Conservation (phyloP, 192 early-diverging fungal species). For the Podila epicladia region DNA sequence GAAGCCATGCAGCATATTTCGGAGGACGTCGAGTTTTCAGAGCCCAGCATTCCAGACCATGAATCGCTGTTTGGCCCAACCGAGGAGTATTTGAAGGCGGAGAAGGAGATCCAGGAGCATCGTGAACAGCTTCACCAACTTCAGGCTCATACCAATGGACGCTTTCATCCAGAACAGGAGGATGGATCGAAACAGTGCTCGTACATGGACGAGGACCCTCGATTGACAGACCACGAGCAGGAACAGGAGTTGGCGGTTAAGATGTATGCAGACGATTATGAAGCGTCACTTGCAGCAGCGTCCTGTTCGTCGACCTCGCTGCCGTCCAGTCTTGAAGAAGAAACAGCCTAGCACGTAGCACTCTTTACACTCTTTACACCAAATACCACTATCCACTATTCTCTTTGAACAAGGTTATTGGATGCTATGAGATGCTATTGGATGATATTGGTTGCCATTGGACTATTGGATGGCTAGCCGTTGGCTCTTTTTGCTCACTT, state of each 20-base stretch:
- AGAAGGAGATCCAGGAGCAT: constrained; percentile 24
- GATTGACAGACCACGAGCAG: constrained; percentile 24
- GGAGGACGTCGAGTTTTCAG: constrained; percentile 8
- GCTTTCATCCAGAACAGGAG: not conserved
- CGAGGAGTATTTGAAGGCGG: constrained; percentile 27
- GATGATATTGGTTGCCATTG: no score
- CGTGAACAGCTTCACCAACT: not conserved
- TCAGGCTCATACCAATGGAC: not conserved
- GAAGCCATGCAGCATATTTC: not conserved
- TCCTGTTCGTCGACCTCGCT: constrained; percentile 21
- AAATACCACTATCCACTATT: no score
- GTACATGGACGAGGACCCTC: constrained; percentile 37
- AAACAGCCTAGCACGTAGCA: not conserved
- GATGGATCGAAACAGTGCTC: not conserved
- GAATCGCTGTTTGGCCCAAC: constrained; percentile 38
- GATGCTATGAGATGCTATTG: no score
- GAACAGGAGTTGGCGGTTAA: constrained; percentile 17
- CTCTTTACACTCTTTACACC: no score
- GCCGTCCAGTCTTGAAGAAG: constrained; percentile 16
- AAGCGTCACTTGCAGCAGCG: constrained; percentile 28
- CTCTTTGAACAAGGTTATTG: no score
- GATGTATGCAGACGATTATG: constrained; percentile 35
- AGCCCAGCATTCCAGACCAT: constrained; percentile 30
- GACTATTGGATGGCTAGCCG: not conserved
- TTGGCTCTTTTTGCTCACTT: not conserved